Evolutionary conservation across 305 asterid genomes (phyloP).

Genomic region (Plantago coronopus): DNA sequence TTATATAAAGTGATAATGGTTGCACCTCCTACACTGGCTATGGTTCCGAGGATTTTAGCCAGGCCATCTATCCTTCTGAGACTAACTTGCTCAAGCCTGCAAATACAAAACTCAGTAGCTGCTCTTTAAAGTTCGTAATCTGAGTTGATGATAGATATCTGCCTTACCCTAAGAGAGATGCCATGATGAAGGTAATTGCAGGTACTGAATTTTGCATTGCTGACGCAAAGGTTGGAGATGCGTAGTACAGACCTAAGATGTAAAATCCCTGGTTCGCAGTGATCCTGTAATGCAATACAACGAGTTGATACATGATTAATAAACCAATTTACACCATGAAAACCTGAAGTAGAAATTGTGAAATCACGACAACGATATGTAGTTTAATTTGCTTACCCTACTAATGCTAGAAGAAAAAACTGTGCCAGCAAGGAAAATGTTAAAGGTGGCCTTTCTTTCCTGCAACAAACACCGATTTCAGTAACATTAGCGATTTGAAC

Average conservation of each 20-base stretch:
- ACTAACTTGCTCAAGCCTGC: conserved; percentile 45
- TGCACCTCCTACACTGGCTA: conserved; percentile 81
- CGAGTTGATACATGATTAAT: not conserved
- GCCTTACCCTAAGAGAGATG: conserved; percentile 53
- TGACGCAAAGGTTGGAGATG: conserved; percentile 82
- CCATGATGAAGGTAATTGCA: conserved; percentile 83
- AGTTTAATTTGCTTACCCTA: conserved; percentile 49
- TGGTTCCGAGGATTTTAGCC: conserved; percentile 69
- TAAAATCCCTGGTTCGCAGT: conserved; percentile 86
- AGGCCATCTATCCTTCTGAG: conserved; percentile 55
- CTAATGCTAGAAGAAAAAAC: conserved; percentile 70
- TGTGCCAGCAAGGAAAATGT: conserved; percentile 71
- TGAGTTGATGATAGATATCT: not conserved
- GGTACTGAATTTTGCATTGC: conserved; percentile 91
- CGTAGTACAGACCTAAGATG: conserved; percentile 70
- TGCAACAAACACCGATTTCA: conserved; percentile 21
- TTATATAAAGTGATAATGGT: conserved; percentile 69
- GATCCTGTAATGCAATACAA: conserved; percentile 38
- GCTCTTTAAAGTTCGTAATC: not conserved
- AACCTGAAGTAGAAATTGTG: not conserved
- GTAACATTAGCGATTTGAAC: no score
- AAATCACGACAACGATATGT: not conserved
- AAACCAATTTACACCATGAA: no score
- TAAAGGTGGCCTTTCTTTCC: conserved; percentile 85
- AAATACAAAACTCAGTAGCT: not conserved